These are phyloP conservation scores for Paracamarosporium sp. DNA, from an alignment of 2,329 filamentous ascomycete genomes.

Conservation along the genomic window DNA sequence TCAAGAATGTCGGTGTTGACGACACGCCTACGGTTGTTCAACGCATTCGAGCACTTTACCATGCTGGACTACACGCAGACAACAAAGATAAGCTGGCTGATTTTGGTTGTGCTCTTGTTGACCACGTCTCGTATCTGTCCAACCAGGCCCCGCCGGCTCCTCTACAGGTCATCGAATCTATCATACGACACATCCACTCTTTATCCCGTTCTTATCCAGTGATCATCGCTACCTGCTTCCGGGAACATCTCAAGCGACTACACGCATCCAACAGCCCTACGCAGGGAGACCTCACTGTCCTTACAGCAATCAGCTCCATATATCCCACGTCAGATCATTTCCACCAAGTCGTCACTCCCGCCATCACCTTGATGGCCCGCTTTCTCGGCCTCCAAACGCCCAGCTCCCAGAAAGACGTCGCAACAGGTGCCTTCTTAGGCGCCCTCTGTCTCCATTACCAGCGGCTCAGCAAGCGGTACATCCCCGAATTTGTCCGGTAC, in stretches of 20 bases:
- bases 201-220: conserved; percentile 84
- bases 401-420: conserved; percentile 68
- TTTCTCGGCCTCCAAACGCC: conserved; percentile 82
- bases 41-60: conserved; percentile 88
- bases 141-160: conserved; percentile 60
- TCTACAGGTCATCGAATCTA: conserved; percentile 74
- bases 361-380: conserved; percentile 81
- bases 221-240: conserved; percentile 78
- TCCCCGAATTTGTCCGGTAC: conserved; percentile 88
- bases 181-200: conserved; percentile 91
- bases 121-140: conserved; percentile 67
- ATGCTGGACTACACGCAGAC: conserved; percentile 81
- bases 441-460: conserved; percentile 85
- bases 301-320: conserved; percentile 82
- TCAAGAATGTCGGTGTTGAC: conserved; percentile 65
- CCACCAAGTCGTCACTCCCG: conserved; percentile 91
- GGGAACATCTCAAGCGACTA: conserved; percentile 69
- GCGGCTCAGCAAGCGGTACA: conserved; percentile 79
- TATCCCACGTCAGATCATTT: conserved; percentile 98
- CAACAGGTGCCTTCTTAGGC: conserved; percentile 78
- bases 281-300: conserved; percentile 78
- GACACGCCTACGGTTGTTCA: conserved; percentile 82
- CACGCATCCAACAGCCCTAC: conserved; percentile 60
- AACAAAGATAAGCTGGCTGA: conserved; percentile 84
- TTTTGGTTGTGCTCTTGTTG: conserved; percentile 71